Evolutionary conservation across 352 stramenopile genomes (phyloP).

Genomic region (Globisporangium cystogenes): DNA sequence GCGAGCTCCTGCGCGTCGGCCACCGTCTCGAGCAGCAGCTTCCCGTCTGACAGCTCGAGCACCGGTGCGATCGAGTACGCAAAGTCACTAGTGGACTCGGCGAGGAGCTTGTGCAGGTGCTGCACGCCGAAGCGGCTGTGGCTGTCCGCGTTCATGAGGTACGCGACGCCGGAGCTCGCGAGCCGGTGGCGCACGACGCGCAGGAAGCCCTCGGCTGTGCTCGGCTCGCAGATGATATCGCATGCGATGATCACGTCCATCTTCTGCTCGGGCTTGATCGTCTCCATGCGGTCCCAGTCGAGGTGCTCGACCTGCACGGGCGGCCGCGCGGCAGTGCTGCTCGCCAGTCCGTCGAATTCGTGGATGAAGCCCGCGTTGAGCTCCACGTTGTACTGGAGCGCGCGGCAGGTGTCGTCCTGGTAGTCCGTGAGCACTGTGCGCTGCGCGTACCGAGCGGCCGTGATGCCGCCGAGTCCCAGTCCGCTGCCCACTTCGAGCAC

Average conservation of each 20-base stretch:
- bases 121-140: constrained; percentile 82
- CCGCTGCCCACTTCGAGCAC: constrained; percentile 83
- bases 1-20: constrained; percentile 68
- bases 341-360: constrained; percentile 27
- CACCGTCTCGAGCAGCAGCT: constrained; percentile 68
- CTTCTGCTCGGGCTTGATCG: constrained; percentile 44
- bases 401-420: constrained; percentile 72
- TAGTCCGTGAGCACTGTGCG: constrained; percentile 77
- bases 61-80: constrained; percentile 69
- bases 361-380: constrained; percentile 75
- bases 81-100: constrained; percentile 39
- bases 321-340: constrained; percentile 22
- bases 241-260: constrained; percentile 81
- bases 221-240: constrained; percentile 87
- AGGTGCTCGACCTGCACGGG: constrained; percentile 50
- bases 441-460: constrained; percentile 56
- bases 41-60: constrained; percentile 43
- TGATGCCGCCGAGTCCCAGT: constrained; percentile 75
- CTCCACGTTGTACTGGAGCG: constrained; percentile 73
- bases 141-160: constrained; percentile 85
- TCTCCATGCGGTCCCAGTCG: constrained; percentile 76
- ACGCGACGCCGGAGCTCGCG: constrained; percentile 46
- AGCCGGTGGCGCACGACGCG: constrained; percentile 67
- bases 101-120: constrained; percentile 63
- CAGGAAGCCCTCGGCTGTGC: constrained; percentile 82